These are phyloP conservation scores for Arxiozyma bovina DNA, from an alignment of 1,139 yeast genomes.

Conservation along the genomic window DNA sequence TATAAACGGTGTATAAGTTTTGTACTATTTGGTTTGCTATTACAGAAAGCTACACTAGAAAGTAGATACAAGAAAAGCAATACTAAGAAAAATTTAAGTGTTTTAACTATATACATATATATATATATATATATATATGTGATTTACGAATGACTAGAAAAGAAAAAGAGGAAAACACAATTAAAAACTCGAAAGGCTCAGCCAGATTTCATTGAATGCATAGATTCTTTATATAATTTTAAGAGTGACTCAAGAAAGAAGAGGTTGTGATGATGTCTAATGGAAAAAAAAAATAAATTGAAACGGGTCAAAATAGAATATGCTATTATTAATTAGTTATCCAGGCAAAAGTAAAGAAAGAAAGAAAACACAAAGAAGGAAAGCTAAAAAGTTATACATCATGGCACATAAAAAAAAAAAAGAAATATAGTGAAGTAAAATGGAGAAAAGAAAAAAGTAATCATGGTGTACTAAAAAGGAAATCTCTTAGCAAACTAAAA, in stretches of 20 bases:
- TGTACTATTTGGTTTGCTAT: not conserved
- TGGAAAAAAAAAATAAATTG: not conserved
- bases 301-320: too few species aligned
- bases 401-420: too few species aligned
- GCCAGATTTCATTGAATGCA: not conserved
- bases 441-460: not conserved
- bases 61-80: too few species aligned
- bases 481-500: not conserved
- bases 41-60: too few species aligned
- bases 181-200: not conserved
- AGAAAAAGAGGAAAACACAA: not conserved
- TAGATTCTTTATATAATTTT: not conserved
- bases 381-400: too few species aligned
- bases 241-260: too few species aligned
- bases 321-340: too few species aligned
- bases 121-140: too few species aligned
- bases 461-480: not conserved
- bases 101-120: too few species aligned
- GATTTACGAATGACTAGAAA: too few species aligned
- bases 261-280: not conserved
- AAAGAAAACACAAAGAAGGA: not conserved
- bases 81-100: too few species aligned
- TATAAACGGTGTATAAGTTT: conserved; percentile 1
- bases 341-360: not conserved
- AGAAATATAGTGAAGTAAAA: too few species aligned